Percentiles rank a stretch among this genome's conserved stretches.
Conservation (phyloP, 495 filamentous ascomycete genomes). For the Neurospora sp. region DNA sequence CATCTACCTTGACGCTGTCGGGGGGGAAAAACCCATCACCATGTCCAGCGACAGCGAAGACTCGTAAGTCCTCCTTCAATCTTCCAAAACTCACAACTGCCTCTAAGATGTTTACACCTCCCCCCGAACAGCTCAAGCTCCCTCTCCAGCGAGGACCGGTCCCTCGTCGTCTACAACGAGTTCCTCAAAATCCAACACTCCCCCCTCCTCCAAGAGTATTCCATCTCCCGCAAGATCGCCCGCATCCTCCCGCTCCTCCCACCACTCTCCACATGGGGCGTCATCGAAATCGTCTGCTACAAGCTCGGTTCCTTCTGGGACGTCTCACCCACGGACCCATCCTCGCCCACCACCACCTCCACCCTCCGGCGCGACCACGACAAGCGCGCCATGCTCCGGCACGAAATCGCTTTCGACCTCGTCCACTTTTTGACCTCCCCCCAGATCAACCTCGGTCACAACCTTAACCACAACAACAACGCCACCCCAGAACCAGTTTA, state of each 20-base stretch:
- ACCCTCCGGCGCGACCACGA: not conserved
- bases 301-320: constrained; percentile 5
- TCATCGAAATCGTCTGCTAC: constrained; percentile 8
- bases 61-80: not conserved
- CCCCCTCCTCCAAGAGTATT: constrained; percentile 2
- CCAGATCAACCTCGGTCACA: not conserved
- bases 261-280: constrained; percentile 3
- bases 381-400: constrained; percentile 7
- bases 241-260: constrained; percentile 4
- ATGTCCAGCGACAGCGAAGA: not conserved
- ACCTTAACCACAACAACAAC: not conserved
- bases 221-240: not conserved
- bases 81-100: not conserved
- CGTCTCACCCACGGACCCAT: not conserved
- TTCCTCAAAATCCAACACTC: constrained; percentile 6
- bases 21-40: not conserved
- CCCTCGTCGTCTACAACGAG: constrained; percentile 3
- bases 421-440: not conserved
- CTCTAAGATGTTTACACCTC: not conserved
- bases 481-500: not conserved
- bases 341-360: not conserved
- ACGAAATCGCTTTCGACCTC: constrained; percentile 5
- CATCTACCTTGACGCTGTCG: not conserved
- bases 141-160: not conserved
- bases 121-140: not conserved